These are phyloP conservation scores for Curvularia spicifera DNA, from an alignment of 2,329 filamentous ascomycete genomes.

Conservation along the genomic window DNA sequence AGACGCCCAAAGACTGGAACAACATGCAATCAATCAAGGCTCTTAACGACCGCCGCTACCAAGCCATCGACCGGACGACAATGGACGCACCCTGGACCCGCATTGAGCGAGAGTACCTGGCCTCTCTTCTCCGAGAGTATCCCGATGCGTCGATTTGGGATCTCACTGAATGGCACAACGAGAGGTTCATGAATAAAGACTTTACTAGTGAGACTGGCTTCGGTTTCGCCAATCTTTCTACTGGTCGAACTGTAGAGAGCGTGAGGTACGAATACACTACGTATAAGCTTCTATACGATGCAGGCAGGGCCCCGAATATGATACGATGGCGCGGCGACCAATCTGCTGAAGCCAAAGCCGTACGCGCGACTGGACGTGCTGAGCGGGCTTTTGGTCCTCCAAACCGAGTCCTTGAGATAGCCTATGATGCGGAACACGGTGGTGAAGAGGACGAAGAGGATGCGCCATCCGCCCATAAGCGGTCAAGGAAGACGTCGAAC, in stretches of 20 bases:
- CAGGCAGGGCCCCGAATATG: constrained; percentile 18
- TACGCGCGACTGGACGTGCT: constrained; percentile 3
- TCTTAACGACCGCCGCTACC: constrained; percentile 35
- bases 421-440: not conserved
- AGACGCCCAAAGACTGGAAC: constrained; percentile 36
- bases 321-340: constrained; percentile 16
- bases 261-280: constrained; percentile 34
- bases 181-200: constrained; percentile 24
- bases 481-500: not conserved
- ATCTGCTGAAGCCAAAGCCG: constrained; percentile 8
- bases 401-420: constrained; percentile 13
- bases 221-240: constrained; percentile 9
- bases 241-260: constrained; percentile 38
- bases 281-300: constrained; percentile 32
- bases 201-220: constrained; percentile 17
- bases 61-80: constrained; percentile 32
- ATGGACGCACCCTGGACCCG: constrained; percentile 25
- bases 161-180: constrained; percentile 35
- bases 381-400: constrained; percentile 13
- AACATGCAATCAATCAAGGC: constrained; percentile 31
- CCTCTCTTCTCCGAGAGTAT: constrained; percentile 16
- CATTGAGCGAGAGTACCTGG: constrained; percentile 31
- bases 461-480: not conserved
- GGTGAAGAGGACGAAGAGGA: not conserved
- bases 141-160: constrained; percentile 36